phyloP scores from a whole-genome alignment of 2,329 filamentous ascomycete genomes.

The Pseudocercospora musae region DNA sequence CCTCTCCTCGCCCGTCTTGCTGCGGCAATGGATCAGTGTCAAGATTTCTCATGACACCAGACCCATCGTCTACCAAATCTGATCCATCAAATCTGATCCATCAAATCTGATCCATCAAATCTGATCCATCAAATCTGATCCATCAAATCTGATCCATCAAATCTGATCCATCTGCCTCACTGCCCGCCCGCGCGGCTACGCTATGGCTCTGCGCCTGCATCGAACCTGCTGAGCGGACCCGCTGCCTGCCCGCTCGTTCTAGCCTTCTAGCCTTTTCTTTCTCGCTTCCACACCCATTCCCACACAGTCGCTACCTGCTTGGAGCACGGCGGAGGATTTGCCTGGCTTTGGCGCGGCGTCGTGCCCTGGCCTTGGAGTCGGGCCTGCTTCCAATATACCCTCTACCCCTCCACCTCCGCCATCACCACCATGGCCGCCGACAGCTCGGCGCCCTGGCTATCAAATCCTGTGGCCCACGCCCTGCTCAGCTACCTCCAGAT shows the following conservation, averaged over 20 bases:
- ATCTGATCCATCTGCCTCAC: neutral
- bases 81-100: too few species aligned
- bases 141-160: too few species aligned
- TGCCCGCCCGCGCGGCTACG: neutral
- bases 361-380: constrained; percentile 49
- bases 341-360: neutral
- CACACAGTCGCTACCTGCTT: neutral
- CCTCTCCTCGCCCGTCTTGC: neutral
- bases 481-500: constrained; percentile 52
- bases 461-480: constrained; percentile 41
- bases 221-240: neutral
- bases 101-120: too few species aligned
- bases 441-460: constrained; percentile 30
- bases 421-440: constrained; percentile 17
- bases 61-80: too few species aligned
- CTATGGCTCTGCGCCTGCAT: neutral
- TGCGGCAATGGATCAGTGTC: too few species aligned
- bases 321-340: neutral
- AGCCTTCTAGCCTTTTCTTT: neutral
- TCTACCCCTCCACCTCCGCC: neutral
- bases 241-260: neutral
- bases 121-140: too few species aligned
- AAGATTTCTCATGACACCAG: too few species aligned
- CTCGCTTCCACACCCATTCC: neutral
- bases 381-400: constrained; percentile 1